Conservation (phyloP, 2,329 filamentous ascomycete genomes). For the Aspergillus latus region DNA sequence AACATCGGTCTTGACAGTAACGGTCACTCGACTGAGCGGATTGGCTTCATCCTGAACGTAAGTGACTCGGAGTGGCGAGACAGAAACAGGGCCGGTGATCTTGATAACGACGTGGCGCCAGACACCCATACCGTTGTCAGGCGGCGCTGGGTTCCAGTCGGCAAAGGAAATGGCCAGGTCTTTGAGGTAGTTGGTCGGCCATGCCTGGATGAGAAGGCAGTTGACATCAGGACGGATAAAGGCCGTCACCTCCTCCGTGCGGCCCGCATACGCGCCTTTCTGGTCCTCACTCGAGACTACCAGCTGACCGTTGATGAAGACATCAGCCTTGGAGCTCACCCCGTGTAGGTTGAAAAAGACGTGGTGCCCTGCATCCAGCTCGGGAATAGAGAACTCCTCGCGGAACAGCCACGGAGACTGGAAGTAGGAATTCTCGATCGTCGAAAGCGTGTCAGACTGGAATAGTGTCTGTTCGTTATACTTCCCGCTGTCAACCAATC, state of each 20-base stretch:
- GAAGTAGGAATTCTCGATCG: conserved; percentile 51
- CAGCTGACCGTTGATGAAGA: conserved; percentile 58
- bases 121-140: conserved; percentile 63
- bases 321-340: conserved; percentile 60
- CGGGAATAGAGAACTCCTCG: conserved; percentile 50
- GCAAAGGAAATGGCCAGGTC: conserved; percentile 62
- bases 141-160: conserved; percentile 63
- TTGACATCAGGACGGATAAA: conserved; percentile 45
- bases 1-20: conserved; percentile 38
- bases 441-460: conserved; percentile 53
- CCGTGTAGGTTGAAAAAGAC: conserved; percentile 59
- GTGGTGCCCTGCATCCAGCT: conserved; percentile 38
- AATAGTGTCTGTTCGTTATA: conserved; percentile 58
- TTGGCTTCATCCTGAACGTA: conserved; percentile 42
- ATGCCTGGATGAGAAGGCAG: conserved; percentile 53
- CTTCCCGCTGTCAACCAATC: conserved; percentile 53
- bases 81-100: conserved; percentile 53
- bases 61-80: conserved; percentile 47
- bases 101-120: conserved; percentile 61
- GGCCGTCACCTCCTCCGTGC: conserved; percentile 55
- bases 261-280: conserved; percentile 58
- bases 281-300: conserved; percentile 53
- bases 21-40: conserved; percentile 34
- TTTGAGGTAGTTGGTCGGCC: conserved; percentile 60
- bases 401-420: conserved; percentile 60